Evolutionary conservation across 2,329 filamentous ascomycete genomes (phyloP), one percentile per base, ranked within the genome.

Genomic region (Orbilia brochopaga): DNA sequence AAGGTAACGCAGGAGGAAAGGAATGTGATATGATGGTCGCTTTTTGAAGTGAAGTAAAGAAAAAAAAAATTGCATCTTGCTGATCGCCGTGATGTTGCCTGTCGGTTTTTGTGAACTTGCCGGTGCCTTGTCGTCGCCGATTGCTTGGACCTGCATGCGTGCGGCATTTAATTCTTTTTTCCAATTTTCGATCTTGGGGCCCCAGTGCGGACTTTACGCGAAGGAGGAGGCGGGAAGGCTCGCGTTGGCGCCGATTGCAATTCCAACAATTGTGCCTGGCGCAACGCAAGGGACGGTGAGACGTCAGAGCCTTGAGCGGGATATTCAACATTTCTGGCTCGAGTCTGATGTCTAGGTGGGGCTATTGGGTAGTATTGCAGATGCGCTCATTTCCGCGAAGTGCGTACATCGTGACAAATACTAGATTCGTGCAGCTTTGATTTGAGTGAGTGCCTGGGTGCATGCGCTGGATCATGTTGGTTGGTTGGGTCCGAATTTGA

Each of bases 11-110:
- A 19, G 44, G 7, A n/a, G n/a, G 15, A 11, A 10, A 48, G 44
- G 44, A 48, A 48, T 48, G 44, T 48, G 44, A 48, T 23, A 17
- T 10, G n/a, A n/a, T n/a, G n/a, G n/a, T n/a, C n/a, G n/a, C n/a
- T 17, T 32, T 5, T 21, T 10, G 19, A 48, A 23, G n/a, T 21
- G n/a, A 17, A 44, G 7, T 44, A n/a, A n/a, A 32, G 27, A 32
- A 8, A 32, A 32, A 32, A 32, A 4, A 4, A 32, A 32, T 32
- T 32, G 27, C 27, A 8, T 19, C 19, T 21, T 48, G 40, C 15
- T 48, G 44, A 48, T 48, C 44, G 44, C 44, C 44, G 44, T 48
- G 44, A 48, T 5, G n/a, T 19, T 5, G n/a, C 17, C 15, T 21
- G 15, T 21, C 15, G 6, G 44, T 19, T 48, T 5, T n/a, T n/a